Percentiles rank a stretch among this genome's conserved stretches.
Evolutionary conservation across 2,329 filamentous ascomycete genomes (phyloP).

Genomic region (Stachybotrys echinatus): DNA sequence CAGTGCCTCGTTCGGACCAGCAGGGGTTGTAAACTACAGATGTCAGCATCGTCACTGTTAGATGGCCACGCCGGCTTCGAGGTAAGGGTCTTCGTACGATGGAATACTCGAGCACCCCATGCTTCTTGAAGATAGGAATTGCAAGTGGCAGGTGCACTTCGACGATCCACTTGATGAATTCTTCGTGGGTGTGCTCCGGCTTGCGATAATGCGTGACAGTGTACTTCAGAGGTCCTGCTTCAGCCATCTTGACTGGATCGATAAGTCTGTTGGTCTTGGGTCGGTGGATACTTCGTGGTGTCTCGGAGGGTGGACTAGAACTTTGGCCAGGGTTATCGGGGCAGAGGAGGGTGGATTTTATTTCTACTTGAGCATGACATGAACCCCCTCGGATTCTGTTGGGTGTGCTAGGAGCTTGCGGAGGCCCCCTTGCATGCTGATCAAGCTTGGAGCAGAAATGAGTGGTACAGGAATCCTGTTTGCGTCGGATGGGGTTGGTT

Average conservation of each 20-base stretch:
- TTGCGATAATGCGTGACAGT: not conserved
- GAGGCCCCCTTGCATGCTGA: too few relatives aligned
- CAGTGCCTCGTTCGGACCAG: not conserved
- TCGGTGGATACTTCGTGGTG: not conserved
- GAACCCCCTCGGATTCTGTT: too few relatives aligned
- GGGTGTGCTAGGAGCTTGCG: too few relatives aligned
- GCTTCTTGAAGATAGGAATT: not conserved
- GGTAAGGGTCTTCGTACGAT: too few relatives aligned
- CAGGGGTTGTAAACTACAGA: not conserved
- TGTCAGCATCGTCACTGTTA: not conserved
- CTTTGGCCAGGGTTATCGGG: not conserved
- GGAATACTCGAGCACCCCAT: not conserved
- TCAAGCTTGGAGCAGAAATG: too few relatives aligned
- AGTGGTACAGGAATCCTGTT: too few relatives aligned
- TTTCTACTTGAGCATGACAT: not conserved
- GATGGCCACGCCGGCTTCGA: not conserved
- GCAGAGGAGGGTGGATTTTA: not conserved
- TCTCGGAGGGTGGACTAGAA: not conserved
- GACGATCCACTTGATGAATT: constrained; percentile 1
- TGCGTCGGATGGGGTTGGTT: not conserved
- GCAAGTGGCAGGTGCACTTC: not conserved
- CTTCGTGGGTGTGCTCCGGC: not conserved
- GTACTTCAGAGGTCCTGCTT: not conserved
- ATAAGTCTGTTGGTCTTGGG: not conserved
- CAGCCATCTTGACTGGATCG: not conserved